These are phyloP conservation scores for Moelleriella libera DNA, from an alignment of 2,329 filamentous ascomycete species.

Conservation along the genomic window DNA sequence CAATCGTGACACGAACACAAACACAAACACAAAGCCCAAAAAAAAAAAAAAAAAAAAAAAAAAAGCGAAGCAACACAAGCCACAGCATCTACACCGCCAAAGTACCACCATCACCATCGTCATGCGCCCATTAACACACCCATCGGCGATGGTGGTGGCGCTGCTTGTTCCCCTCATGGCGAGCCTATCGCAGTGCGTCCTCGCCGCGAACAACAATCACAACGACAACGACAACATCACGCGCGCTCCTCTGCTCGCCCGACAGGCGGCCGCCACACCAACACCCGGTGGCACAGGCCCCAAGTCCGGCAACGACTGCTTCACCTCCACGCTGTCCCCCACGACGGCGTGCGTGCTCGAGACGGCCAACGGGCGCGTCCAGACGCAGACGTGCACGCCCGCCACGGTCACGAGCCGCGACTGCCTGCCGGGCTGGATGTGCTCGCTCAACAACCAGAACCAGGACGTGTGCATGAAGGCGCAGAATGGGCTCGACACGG, in stretches of 20 bases:
- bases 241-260: neutral
- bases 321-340: constrained; percentile 15
- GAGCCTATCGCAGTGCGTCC: neutral
- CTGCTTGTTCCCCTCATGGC: too few relatives aligned
- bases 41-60: too few relatives aligned
- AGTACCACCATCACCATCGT: too few relatives aligned
- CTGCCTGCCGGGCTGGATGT: constrained; percentile 30
- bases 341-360: constrained; percentile 25
- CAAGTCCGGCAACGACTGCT: constrained; percentile 16
- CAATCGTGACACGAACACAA: too few relatives aligned
- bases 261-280: too few relatives aligned
- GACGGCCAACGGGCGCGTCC: constrained; percentile 19
- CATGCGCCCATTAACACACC: too few relatives aligned
- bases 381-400: constrained; percentile 23
- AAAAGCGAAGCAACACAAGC: too few relatives aligned
- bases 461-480: constrained; percentile 25
- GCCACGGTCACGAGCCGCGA: constrained; percentile 18
- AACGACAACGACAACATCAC: neutral
- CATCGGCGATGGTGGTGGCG: too few relatives aligned
- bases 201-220: neutral
- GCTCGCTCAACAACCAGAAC: constrained; percentile 23
- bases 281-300: too few relatives aligned
- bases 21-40: too few relatives aligned
- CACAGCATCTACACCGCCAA: too few relatives aligned
- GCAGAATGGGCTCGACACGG: constrained; percentile 23